Evolutionary conservation across 1,139 yeast species (phyloP).

Genomic region (Arxiozyma telluris): DNA sequence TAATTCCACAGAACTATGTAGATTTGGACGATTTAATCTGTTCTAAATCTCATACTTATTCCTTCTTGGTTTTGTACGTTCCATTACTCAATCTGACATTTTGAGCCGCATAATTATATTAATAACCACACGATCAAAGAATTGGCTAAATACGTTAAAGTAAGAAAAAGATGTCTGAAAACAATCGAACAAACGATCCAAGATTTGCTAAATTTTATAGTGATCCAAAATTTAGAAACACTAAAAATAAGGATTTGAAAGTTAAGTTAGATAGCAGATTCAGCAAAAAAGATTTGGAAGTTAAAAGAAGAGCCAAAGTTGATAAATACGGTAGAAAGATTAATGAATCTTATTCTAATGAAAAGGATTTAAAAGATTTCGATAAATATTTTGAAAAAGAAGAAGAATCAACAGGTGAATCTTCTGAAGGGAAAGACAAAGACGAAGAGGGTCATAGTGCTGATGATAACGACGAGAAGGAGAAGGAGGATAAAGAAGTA

Average conservation of each 20-base stretch:
- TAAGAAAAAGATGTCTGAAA: slow-evolving; percentile 5
- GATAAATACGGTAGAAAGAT: slow-evolving; percentile 83
- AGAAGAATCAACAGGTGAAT: slow-evolving; percentile 16
- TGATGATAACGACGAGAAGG: slow-evolving; percentile 21
- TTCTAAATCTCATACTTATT: no score
- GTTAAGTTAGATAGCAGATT: slow-evolving; percentile 84
- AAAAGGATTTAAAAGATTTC: slow-evolving; percentile 41
- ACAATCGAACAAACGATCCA: slow-evolving; percentile 42
- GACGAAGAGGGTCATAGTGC: slow-evolving; percentile 4
- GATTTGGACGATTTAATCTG: no score
- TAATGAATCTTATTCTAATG: slow-evolving; percentile 30
- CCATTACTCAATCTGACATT: no score
- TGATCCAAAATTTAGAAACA: slow-evolving; percentile 82
- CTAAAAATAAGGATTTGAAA: slow-evolving; percentile 60
- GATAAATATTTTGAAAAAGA: slow-evolving; percentile 48
- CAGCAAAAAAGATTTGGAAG: slow-evolving; percentile 56
- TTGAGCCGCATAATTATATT: no score
- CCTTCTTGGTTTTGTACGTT: no score
- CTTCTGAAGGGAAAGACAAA: slow-evolving; percentile 11
- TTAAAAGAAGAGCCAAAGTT: slow-evolving; percentile 50
- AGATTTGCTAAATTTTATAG: slow-evolving; percentile 72
- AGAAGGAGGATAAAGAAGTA: slow-evolving; percentile 17
- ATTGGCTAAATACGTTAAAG: neutral
- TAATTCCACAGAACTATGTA: no score
- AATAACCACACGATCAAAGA: neutral